phyloP scores from a whole-genome alignment of 2,329 filamentous ascomycete genomes.

The Aspergillus uvarum region DNA sequence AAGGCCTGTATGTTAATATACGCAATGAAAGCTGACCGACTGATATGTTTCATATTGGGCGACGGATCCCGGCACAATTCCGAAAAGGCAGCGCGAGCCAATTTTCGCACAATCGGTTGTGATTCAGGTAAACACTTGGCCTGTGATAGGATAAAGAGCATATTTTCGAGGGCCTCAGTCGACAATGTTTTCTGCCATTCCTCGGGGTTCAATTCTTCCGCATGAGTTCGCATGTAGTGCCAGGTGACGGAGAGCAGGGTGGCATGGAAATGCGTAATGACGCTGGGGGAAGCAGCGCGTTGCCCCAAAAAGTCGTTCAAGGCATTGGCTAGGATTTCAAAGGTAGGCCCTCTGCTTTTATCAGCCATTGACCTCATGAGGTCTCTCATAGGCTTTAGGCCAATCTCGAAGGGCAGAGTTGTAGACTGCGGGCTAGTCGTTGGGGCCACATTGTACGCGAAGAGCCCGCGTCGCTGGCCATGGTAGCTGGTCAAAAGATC shows the following conservation, averaged over 20 bases:
- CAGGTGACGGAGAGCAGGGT: slow-evolving; percentile 60
- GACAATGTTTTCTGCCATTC: slow-evolving; percentile 41
- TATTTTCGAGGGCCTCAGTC: slow-evolving; percentile 40
- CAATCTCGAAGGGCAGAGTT: slow-evolving; percentile 60
- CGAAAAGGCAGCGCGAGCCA: slow-evolving; percentile 41
- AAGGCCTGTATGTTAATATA: slow-evolving; percentile 54
- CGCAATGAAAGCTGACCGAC: slow-evolving; percentile 41
- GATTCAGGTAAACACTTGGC: slow-evolving; percentile 37
- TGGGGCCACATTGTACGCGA: slow-evolving; percentile 31
- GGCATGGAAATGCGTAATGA: slow-evolving; percentile 66
- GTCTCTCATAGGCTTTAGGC: slow-evolving; percentile 69
- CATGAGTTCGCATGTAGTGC: slow-evolving; percentile 54
- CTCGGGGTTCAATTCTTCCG: slow-evolving; percentile 30
- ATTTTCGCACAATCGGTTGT: slow-evolving; percentile 38
- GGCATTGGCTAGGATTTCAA: slow-evolving; percentile 63
- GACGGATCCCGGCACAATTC: slow-evolving; percentile 41
- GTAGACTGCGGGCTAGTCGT: slow-evolving; percentile 55
- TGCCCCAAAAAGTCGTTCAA: slow-evolving; percentile 63
- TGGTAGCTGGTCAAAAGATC: slow-evolving; percentile 36
- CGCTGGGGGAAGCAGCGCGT: slow-evolving; percentile 51
- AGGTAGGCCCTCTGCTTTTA: slow-evolving; percentile 63
- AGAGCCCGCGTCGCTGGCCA: slow-evolving; percentile 32
- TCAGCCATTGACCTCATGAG: slow-evolving; percentile 64
- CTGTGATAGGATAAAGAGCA: slow-evolving; percentile 41
- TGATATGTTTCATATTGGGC: slow-evolving; percentile 42